These are phyloP conservation scores for Candida incommunis DNA, from an alignment of 805 yeast genomes.

Conservation along the genomic window DNA sequence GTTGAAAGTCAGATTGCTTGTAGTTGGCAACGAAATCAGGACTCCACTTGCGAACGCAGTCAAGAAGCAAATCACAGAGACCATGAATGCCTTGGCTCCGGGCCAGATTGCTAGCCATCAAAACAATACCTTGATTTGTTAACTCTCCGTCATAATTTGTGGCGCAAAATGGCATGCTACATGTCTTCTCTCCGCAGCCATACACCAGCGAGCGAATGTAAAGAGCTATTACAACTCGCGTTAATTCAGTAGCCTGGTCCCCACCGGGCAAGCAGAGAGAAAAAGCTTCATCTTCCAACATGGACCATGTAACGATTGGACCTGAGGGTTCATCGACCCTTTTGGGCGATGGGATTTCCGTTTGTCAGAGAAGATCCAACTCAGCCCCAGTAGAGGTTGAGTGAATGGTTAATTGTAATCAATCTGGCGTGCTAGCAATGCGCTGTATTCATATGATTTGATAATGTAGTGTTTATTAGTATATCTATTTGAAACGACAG, in stretches of 20 bases:
- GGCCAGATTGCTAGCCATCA: not conserved
- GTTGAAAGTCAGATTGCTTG: not conserved
- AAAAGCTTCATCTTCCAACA: not conserved
- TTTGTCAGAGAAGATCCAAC: too few relatives aligned
- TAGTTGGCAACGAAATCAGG: not conserved
- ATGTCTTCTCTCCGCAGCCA: not conserved
- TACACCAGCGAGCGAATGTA: not conserved
- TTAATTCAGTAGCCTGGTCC: not conserved
- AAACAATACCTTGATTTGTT: not conserved
- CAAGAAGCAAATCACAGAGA: not conserved
- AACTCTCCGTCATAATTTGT: not conserved
- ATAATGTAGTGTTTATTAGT: too few relatives aligned
- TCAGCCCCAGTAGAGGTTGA: too few relatives aligned
- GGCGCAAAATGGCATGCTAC: not conserved
- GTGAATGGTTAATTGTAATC: too few relatives aligned
- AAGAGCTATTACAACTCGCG: not conserved
- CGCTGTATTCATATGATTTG: too few relatives aligned
- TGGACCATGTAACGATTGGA: too few relatives aligned
- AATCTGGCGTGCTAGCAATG: too few relatives aligned
- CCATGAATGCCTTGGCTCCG: not conserved
- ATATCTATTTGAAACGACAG: too few relatives aligned
- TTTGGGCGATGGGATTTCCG: too few relatives aligned
- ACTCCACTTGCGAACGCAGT: not conserved
- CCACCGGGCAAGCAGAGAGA: not conserved
- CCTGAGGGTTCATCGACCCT: too few relatives aligned